phyloP scores from a whole-genome alignment of 176 grass and related monocot species.

The Pontederia crassipes region DNA sequence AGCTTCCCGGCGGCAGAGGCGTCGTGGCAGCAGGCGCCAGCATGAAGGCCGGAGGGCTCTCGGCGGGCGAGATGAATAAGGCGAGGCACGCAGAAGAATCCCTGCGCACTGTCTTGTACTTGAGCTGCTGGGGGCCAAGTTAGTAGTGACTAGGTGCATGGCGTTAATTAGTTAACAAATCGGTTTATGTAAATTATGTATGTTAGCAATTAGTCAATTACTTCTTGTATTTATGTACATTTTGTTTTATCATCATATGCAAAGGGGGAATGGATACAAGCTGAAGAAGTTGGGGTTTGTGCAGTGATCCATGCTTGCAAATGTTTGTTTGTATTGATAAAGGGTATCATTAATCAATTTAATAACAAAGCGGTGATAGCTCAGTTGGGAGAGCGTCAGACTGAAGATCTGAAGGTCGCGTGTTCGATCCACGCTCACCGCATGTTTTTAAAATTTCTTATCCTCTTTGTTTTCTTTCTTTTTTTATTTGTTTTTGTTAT shows the following conservation, averaged over 20 bases:
- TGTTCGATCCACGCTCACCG: constrained; percentile 42
- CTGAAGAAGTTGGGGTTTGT: too few relatives aligned
- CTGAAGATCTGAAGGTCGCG: constrained; percentile 96
- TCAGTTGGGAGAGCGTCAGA: constrained; percentile 90
- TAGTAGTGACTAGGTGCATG: constrained; percentile 5
- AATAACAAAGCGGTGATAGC: constrained; percentile 63
- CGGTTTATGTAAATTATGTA: too few relatives aligned
- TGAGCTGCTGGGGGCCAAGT: constrained; percentile 81
- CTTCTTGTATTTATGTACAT: too few relatives aligned
- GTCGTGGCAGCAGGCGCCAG: constrained; percentile 16
- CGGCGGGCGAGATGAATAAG: constrained; percentile 16
- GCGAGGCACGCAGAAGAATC: constrained; percentile 50
- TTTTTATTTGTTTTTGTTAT: too few relatives aligned
- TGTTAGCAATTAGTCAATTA: too few relatives aligned
- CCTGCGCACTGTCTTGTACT: constrained; percentile 55
- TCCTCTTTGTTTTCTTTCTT: too few relatives aligned
- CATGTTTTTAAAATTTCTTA: not conserved
- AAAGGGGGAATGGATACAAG: too few relatives aligned
- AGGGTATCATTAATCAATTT: too few relatives aligned
- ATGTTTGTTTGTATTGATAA: too few relatives aligned
- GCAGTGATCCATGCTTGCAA: too few relatives aligned
- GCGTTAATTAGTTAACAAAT: too few relatives aligned
- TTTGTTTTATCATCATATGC: too few relatives aligned
- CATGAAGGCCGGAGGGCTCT: constrained; percentile 18
- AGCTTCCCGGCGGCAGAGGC: constrained; percentile 22